These are phyloP conservation scores for Trichosporon inkin DNA, from an alignment of 1,284 basidiomycete genomes.

Conservation along the genomic window DNA sequence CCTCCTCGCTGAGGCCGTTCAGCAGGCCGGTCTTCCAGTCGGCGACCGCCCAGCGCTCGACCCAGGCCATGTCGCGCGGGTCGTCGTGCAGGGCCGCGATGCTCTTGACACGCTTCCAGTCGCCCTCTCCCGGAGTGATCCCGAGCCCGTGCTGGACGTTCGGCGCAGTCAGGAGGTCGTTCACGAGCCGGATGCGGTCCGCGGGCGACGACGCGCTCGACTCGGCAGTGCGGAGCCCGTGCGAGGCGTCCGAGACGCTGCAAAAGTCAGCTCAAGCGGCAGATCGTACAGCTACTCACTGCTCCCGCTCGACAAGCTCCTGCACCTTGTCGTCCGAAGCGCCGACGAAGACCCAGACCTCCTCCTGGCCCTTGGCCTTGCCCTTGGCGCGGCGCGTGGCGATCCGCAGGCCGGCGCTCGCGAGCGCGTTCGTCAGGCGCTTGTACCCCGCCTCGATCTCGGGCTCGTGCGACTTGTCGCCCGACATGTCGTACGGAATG, in stretches of 20 bases:
- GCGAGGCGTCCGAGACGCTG: constrained; percentile 30
- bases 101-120: constrained; percentile 74
- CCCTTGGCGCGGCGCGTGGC: constrained; percentile 33
- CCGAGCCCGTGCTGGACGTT: constrained; percentile 70
- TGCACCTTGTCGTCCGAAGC: constrained; percentile 63
- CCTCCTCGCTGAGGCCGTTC: constrained; percentile 55
- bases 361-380: constrained; percentile 59
- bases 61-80: constrained; percentile 54
- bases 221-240: constrained; percentile 60
- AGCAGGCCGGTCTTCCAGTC: constrained; percentile 58
- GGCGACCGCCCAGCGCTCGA: constrained; percentile 41
- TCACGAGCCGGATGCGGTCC: constrained; percentile 64
- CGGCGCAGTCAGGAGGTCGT: constrained; percentile 68
- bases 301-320: constrained; percentile 66
- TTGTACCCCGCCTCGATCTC: constrained; percentile 29
- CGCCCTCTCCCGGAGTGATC: constrained; percentile 62
- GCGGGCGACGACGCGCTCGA: constrained; percentile 57
- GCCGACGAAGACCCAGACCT: constrained; percentile 74
- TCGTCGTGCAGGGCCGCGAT: constrained; percentile 80
- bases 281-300: constrained; percentile 57
- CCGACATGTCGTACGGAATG: constrained; percentile 36
- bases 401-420: constrained; percentile 40
- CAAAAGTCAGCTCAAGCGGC: background rate
- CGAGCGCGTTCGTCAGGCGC: constrained; percentile 26
- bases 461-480: constrained; percentile 11